A percentile compares a stretch with the other conserved stretches of the same genome.
Evolutionary conservation across 2,329 filamentous ascomycete genomes (phyloP).

Genomic region (Teratosphaeria destructans): DNA sequence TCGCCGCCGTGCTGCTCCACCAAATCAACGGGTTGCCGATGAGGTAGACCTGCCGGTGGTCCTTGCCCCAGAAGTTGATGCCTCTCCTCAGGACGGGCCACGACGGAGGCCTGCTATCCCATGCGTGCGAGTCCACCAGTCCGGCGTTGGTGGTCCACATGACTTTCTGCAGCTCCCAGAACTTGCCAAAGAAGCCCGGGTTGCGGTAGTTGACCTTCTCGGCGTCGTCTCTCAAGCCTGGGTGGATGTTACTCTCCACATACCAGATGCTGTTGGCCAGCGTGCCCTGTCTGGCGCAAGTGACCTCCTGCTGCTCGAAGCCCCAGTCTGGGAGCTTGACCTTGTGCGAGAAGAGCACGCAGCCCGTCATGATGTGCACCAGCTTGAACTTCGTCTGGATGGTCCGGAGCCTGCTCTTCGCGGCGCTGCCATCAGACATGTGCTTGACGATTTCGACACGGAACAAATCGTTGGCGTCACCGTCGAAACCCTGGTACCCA

Average conservation of each 20-base stretch:
- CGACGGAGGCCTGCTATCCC: constrained; percentile 88
- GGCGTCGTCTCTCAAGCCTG: constrained; percentile 56
- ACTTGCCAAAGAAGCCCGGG: constrained; percentile 94
- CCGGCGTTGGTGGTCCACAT: constrained; percentile 99
- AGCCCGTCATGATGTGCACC: constrained; percentile 93
- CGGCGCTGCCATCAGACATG: constrained; percentile 65
- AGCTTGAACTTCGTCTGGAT: constrained; percentile 96
- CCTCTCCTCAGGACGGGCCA: constrained; percentile 89
- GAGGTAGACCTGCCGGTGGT: constrained; percentile 91
- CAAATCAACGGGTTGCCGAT: constrained; percentile 91
- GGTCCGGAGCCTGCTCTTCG: constrained; percentile 78
- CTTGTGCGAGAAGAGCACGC: constrained; percentile 94
- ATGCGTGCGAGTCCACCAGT: constrained; percentile 89
- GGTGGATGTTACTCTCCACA: constrained; percentile 81
- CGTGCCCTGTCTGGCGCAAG: constrained; percentile 81
- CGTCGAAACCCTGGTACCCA: constrained; percentile 91
- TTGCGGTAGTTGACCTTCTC: constrained; percentile 95
- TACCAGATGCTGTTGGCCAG: constrained; percentile 97
- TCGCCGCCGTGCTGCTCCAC: constrained; percentile 75
- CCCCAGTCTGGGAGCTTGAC: constrained; percentile 98
- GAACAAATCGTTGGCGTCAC: constrained; percentile 95
- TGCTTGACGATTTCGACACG: constrained; percentile 88
- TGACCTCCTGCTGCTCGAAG: constrained; percentile 98
- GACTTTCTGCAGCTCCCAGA: constrained; percentile 91
- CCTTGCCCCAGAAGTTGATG: constrained; percentile 98